These are phyloP conservation scores for Boletus reticulatus DNA, from an alignment of 768 basidiomycete genomes.

Conservation along the genomic window DNA sequence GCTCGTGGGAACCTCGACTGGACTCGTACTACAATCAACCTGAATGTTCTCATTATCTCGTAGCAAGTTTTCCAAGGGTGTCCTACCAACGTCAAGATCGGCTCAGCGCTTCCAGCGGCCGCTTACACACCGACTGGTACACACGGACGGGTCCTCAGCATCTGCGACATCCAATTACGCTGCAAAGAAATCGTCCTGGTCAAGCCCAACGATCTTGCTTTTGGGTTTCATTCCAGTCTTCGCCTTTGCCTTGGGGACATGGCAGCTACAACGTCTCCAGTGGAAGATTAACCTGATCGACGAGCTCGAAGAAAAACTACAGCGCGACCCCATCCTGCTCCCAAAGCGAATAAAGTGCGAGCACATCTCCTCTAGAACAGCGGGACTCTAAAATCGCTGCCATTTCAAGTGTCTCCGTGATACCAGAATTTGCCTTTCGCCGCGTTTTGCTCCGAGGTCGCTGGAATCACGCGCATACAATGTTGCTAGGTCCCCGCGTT, in stretches of 20 bases:
- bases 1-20: constrained; percentile 21
- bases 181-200: constrained; percentile 56
- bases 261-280: constrained; percentile 90
- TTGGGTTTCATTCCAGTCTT: constrained; percentile 87
- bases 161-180: constrained; percentile 49
- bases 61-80: constrained; percentile 5
- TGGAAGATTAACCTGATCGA: constrained; percentile 97
- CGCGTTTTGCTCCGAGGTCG: constrained; percentile 75
- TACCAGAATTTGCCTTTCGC: constrained; percentile 89
- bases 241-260: constrained; percentile 85
- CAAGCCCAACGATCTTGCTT: constrained; percentile 69
- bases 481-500: constrained; percentile 85
- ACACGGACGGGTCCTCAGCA: constrained; percentile 12
- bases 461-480: constrained; percentile 76
- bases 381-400: constrained; percentile 20
- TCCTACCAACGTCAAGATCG: constrained; percentile 5
- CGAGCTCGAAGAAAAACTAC: constrained; percentile 87
- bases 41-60: constrained; percentile 23
- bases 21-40: background rate
- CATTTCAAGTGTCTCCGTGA: constrained; percentile 54
- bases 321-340: constrained; percentile 71
- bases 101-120: constrained; percentile 4
- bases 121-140: constrained; percentile 12
- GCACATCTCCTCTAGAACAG: constrained; percentile 14
- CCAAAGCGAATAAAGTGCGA: constrained; percentile 87